These are phyloP conservation scores for Trichoderma pleuroti DNA, from an alignment of 2,329 filamentous ascomycete genomes.

Conservation along the genomic window DNA sequence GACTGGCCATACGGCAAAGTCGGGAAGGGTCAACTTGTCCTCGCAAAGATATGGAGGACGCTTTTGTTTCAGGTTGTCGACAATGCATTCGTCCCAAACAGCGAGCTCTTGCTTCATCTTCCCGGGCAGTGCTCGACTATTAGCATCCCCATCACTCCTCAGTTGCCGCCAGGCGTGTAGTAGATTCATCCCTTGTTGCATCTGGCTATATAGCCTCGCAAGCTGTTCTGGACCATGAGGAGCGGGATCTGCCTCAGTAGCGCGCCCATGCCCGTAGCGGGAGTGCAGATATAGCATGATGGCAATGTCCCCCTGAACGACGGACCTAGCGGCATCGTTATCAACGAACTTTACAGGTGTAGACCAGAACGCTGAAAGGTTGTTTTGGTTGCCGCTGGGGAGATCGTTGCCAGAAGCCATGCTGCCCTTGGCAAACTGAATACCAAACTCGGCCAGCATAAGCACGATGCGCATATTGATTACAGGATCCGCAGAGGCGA, in stretches of 20 bases:
- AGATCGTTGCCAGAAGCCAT: constrained; percentile 24
- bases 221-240: constrained; percentile 30
- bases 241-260: constrained; percentile 23
- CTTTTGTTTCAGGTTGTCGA: constrained; percentile 3
- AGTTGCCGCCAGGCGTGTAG: constrained; percentile 35
- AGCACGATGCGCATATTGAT: constrained; percentile 49
- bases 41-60: constrained; percentile 46
- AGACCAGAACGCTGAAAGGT: neutral
- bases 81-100: constrained; percentile 40
- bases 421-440: constrained; percentile 47
- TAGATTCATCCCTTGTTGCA: constrained; percentile 40
- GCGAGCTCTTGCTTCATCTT: constrained; percentile 34
- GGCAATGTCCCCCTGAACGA: constrained; percentile 47
- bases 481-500: constrained; percentile 44
- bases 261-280: constrained; percentile 39
- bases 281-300: constrained; percentile 61
- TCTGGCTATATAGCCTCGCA: constrained; percentile 38
- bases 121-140: constrained; percentile 21
- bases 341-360: constrained; percentile 51
- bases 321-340: constrained; percentile 47
- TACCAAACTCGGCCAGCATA: constrained; percentile 47
- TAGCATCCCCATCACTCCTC: constrained; percentile 12
- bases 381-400: neutral
- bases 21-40: constrained; percentile 41
- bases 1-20: constrained; percentile 57